Percentiles rank a stretch among this genome's conserved stretches.
phyloP scores from a whole-genome alignment of 257 asterid genomes.

The Nicotiana noctiflora region DNA sequence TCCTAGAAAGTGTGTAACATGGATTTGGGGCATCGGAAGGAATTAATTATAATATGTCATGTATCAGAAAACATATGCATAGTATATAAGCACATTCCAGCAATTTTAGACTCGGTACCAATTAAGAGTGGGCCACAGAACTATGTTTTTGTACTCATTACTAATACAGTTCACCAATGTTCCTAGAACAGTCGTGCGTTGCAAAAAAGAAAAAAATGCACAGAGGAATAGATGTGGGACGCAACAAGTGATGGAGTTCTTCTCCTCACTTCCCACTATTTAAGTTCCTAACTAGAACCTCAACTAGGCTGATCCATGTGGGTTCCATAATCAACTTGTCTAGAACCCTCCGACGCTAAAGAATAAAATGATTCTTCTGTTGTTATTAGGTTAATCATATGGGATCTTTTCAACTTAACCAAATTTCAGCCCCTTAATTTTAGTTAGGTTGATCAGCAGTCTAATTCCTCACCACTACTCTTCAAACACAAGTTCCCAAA shows the following conservation, averaged over 20 bases:
- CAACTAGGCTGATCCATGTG: not conserved
- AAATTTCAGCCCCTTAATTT: not conserved
- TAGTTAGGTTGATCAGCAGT: not conserved
- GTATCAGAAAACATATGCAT: not conserved
- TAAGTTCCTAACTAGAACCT: not conserved
- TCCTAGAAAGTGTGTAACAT: too few species aligned
- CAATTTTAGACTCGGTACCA: not conserved
- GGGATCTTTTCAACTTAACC: not conserved
- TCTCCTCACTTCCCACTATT: not conserved
- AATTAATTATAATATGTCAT: not conserved
- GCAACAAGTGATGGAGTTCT: too few species aligned
- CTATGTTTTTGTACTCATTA: not conserved
- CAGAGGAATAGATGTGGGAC: too few species aligned
- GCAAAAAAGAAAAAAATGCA: not conserved
- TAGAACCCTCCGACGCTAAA: not conserved
- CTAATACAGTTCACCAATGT: not conserved
- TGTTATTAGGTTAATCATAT: not conserved
- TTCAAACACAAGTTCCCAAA: not conserved
- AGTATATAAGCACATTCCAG: not conserved
- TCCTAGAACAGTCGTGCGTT: not conserved
- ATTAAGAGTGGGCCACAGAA: not conserved
- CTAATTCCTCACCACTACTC: not conserved
- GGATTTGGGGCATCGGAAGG: too few species aligned
- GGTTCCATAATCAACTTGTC: not conserved
- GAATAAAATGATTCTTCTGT: not conserved